A percentile compares a stretch with the other conserved stretches of the same genome.
phyloP scores from a whole-genome alignment of 805 yeast species.

The Priceomyces haplophilus region DNA sequence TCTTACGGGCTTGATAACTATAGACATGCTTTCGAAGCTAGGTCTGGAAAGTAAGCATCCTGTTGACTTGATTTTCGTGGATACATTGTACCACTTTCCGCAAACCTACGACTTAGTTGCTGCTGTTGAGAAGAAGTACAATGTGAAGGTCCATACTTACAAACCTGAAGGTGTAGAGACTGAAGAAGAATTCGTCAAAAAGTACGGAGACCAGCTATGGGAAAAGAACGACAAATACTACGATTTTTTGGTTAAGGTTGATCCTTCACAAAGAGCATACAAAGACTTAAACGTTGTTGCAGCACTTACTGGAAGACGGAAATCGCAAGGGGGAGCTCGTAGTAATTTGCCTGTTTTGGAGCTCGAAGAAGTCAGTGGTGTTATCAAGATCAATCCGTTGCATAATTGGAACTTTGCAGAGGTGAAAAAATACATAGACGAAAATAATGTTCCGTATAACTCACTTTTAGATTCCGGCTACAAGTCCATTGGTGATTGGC shows the following conservation, averaged over 20 bases:
- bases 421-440: constrained; percentile 67
- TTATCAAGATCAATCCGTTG: constrained; percentile 85
- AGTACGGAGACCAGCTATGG: constrained; percentile 81
- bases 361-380: constrained; percentile 63
- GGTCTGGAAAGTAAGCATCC: constrained; percentile 26
- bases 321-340: constrained; percentile 86
- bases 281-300: constrained; percentile 69
- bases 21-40: constrained; percentile 72
- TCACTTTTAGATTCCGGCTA: constrained; percentile 81
- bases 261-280: constrained; percentile 87
- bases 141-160: constrained; percentile 58
- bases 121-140: constrained; percentile 53
- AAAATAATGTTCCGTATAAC: constrained; percentile 78
- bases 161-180: constrained; percentile 57
- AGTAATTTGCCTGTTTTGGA: constrained; percentile 71
- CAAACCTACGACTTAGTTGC: constrained; percentile 79
- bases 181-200: constrained; percentile 60
- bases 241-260: constrained; percentile 87
- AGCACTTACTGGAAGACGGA: constrained; percentile 87
- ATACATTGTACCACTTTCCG: constrained; percentile 92
- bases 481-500: constrained; percentile 93
- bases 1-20: constrained; percentile 82
- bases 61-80: constrained; percentile 78
- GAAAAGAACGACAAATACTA: constrained; percentile 75
- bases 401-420: constrained; percentile 76